Base-by-base conservation (phyloP, 441 rosid genomes). In the Eruca vesicaria region DNA sequence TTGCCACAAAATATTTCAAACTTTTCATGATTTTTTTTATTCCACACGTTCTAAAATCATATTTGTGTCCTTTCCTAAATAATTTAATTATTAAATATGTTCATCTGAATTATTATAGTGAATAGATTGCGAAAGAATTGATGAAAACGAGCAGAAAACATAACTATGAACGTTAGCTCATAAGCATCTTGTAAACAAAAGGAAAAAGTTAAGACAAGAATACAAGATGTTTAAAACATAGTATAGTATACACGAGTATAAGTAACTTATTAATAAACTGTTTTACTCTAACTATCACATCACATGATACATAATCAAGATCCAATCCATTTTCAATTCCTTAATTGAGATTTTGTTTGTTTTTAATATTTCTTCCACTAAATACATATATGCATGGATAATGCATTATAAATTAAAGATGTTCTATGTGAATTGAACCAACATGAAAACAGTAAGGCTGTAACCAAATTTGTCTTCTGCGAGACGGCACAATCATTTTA, bases 401-500 rank as follows among this genome's bases (percentile, higher is more conserved):
- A 3, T 23, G 1, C 48, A 58, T 31, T 9, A 41, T 33, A 71
- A 61, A 9, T 21, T 2, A 56, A 43, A n/a, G 5, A 33, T 16
- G 64, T 23, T 32, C 28, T 57, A 20, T 43, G 35, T 20, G 29
- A 7, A 66, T 48, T 35, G 72, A 59, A 21, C 74, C 29, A 45
- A 57, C 15, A 23, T 45, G 71, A 45, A 70, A 43, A 32, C 18
- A 58, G 68, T 45, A 56, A 41, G 71, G 43, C 18, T 58, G 68
- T 65, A 58, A 18, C 72, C 72, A 71, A 57, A 43, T 32, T 55
- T 35, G 45, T 77, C 20, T 26, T 26, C 71, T 61, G 48, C 61
- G 66, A 76, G 65, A 58, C 70, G 75, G 69, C 79, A 76, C 56
- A 65, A 77, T 77, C 68, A 71, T 77, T 65, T 52, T 45, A 45